Conservation (phyloP, 2,329 filamentous ascomycete species). For the Neonectria faginata region DNA sequence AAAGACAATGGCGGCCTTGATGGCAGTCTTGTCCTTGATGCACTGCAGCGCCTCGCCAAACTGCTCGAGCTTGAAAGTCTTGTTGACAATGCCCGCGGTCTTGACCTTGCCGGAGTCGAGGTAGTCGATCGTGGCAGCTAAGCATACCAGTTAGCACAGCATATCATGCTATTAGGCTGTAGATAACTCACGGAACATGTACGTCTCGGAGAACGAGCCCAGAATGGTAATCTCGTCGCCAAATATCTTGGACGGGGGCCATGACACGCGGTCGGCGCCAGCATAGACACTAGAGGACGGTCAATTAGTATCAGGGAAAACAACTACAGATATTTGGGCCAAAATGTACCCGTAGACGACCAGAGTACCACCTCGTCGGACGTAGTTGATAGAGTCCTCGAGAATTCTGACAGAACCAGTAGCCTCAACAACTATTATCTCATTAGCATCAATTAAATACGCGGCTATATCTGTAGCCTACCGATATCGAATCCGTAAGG, state of each 20-base stretch:
- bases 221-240: slow-evolving; percentile 77
- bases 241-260: slow-evolving; percentile 79
- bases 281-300: slow-evolving; percentile 67
- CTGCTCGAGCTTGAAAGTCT: slow-evolving; percentile 78
- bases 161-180: no score
- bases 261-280: slow-evolving; percentile 70
- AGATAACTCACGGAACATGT: slow-evolving; percentile 72
- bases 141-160: slow-evolving; percentile 13
- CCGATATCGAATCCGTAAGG: slow-evolving; percentile 80
- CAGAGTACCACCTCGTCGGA: slow-evolving; percentile 76
- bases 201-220: slow-evolving; percentile 79
- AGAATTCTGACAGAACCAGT: slow-evolving; percentile 77
- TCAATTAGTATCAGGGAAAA: slow-evolving; percentile 14
- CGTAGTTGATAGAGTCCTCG: slow-evolving; percentile 77
- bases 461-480: slow-evolving; percentile 37
- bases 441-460: slow-evolving; percentile 32
- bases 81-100: slow-evolving; percentile 77
- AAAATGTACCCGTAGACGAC: slow-evolving; percentile 69
- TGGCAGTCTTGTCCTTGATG: slow-evolving; percentile 78
- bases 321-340: background rate
- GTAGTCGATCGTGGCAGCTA: slow-evolving; percentile 61
- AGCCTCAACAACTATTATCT: slow-evolving; percentile 69
- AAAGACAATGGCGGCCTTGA: slow-evolving; percentile 80
- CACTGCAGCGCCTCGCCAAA: slow-evolving; percentile 77
- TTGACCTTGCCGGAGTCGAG: slow-evolving; percentile 71